Evolutionary conservation across 2,329 filamentous ascomycete genomes (phyloP).

Genomic region (Fusarium tupiense): DNA sequence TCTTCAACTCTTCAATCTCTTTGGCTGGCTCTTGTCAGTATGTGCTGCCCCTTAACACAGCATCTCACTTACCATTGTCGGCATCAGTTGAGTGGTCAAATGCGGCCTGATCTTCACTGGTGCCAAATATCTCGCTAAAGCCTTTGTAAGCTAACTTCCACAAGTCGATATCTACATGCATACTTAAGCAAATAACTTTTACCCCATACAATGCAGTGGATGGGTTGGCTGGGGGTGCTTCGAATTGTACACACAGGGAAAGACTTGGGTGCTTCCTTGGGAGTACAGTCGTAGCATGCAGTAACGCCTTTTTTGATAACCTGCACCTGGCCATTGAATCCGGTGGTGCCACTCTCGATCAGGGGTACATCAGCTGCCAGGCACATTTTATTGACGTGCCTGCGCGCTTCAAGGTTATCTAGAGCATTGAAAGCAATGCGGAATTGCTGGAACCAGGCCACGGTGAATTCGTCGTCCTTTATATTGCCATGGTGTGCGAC

Average conservation of each 20-base stretch:
- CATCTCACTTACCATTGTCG: slow-evolving; percentile 72
- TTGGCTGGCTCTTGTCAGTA: slow-evolving; percentile 54
- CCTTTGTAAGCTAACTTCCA: slow-evolving; percentile 3
- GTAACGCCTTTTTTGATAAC: slow-evolving; percentile 93
- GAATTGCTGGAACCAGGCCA: slow-evolving; percentile 88
- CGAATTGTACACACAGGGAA: slow-evolving; percentile 98
- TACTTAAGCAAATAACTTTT: slow-evolving; percentile 93
- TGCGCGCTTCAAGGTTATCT: slow-evolving; percentile 91
- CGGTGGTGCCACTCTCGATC: slow-evolving; percentile 96
- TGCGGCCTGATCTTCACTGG: slow-evolving; percentile 84
- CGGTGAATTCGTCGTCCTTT: slow-evolving; percentile 86
- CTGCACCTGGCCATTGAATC: slow-evolving; percentile 97
- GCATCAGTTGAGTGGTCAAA: slow-evolving; percentile 83
- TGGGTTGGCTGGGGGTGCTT: slow-evolving; percentile 94
- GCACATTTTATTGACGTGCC: slow-evolving; percentile 98
- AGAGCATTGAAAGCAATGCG: slow-evolving; percentile 94
- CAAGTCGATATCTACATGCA: slow-evolving; percentile 40
- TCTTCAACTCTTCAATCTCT: slow-evolving; percentile 88
- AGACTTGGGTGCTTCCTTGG: slow-evolving; percentile 89
- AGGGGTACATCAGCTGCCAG: slow-evolving; percentile 88
- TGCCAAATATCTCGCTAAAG: slow-evolving; percentile 83
- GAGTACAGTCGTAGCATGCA: slow-evolving; percentile 95
- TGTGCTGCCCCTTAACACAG: background rate
- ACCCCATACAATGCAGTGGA: slow-evolving; percentile 98
- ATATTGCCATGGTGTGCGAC: slow-evolving; percentile 94